These are phyloP conservation scores for Microdochium trichocladiopsis DNA, from an alignment of 2,329 filamentous ascomycete species.

Conservation along the genomic window DNA sequence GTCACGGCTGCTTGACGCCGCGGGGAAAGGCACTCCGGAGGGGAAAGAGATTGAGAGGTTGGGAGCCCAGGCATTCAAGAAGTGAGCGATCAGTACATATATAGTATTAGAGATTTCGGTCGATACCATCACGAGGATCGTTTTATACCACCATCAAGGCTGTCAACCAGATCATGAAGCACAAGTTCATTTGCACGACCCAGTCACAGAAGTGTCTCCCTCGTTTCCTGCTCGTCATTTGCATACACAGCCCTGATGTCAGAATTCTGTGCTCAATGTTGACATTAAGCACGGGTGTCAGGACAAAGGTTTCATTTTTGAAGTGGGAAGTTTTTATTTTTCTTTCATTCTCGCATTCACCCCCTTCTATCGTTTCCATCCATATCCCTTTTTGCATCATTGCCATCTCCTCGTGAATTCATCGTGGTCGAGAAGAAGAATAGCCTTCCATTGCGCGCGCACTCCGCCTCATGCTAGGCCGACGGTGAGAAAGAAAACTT, in stretches of 20 bases:
- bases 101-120: no score
- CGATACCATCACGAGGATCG: no score
- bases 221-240: no score
- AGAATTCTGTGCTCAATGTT: no score
- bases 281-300: no score
- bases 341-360: background rate
- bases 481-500: background rate
- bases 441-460: background rate
- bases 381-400: background rate
- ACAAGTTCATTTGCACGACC: no score
- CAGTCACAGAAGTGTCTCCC: no score
- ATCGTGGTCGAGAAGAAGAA: background rate
- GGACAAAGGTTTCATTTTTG: no score
- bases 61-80: slow-evolving; percentile 51
- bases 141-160: no score
- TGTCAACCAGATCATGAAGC: no score
- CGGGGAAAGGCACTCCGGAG: slow-evolving; percentile 59
- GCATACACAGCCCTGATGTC: no score
- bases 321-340: background rate
- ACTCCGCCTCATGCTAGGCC: background rate
- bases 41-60: slow-evolving; percentile 77
- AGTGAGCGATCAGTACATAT: slow-evolving; percentile 20
- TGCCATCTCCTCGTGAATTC: background rate
- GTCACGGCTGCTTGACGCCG: slow-evolving; percentile 65
- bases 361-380: background rate